These are phyloP conservation scores for Corylus avellana DNA, from an alignment of 306 rosid species.

Conservation along the genomic window DNA sequence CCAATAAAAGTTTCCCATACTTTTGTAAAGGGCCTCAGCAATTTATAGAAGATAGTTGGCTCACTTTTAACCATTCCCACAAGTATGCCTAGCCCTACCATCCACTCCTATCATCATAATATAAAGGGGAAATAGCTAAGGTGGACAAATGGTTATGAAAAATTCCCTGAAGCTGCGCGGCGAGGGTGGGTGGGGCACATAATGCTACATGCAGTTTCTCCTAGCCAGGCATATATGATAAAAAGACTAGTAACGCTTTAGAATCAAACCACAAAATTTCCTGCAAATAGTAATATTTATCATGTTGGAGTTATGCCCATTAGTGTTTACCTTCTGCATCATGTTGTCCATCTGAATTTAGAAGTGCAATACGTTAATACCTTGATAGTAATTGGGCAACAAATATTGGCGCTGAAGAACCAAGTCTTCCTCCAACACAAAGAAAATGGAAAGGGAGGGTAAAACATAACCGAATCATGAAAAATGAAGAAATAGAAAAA, in stretches of 20 bases:
- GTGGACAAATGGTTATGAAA: neutral
- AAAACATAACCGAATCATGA: neutral
- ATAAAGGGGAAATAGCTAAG: neutral
- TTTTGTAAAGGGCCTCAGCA: neutral
- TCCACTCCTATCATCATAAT: neutral
- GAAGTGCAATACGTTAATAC: neutral
- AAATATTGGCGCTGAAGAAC: neutral
- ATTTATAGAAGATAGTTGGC: neutral
- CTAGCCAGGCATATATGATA: neutral
- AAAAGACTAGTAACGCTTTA: neutral
- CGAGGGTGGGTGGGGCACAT: neutral
- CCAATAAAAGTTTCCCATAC: neutral
- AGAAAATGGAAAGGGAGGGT: neutral
- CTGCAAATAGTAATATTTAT: neutral
- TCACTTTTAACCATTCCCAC: neutral
- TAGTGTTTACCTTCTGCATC: neutral
- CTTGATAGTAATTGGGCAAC: neutral
- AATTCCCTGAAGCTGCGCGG: neutral
- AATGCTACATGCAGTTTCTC: neutral
- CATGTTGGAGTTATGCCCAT: neutral
- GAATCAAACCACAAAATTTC: neutral
- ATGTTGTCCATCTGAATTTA: neutral
- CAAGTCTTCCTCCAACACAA: neutral
- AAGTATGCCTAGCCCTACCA: neutral
- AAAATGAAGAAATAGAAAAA: neutral